phyloP scores from a whole-genome alignment of 2,329 filamentous ascomycete genomes.

The Xylaria sp. region DNA sequence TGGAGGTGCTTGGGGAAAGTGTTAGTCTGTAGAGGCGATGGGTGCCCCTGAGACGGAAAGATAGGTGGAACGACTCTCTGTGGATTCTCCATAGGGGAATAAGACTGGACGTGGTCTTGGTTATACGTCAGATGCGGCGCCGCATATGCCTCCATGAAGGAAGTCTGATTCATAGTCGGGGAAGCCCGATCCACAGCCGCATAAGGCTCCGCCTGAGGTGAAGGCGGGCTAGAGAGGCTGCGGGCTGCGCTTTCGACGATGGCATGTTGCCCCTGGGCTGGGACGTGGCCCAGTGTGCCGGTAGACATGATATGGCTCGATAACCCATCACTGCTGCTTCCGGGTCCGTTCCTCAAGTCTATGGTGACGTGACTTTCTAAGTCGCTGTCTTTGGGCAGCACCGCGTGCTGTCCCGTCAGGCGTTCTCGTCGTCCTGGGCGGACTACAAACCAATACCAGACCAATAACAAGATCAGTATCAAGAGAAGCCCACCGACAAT shows the following conservation, averaged over 20 bases:
- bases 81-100: neutral
- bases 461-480: conserved; percentile 26
- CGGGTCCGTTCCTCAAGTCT: conserved; percentile 6
- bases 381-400: conserved; percentile 34
- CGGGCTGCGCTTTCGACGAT: neutral
- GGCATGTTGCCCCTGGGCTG: neutral
- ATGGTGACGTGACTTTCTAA: conserved; percentile 37
- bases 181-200: conserved; percentile 7
- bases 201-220: conserved; percentile 1
- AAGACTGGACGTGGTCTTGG: neutral
- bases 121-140: neutral
- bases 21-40: conserved; percentile 4
- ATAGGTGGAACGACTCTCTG: neutral
- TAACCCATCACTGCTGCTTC: conserved; percentile 8
- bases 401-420: neutral
- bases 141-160: conserved; percentile 10
- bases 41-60: neutral
- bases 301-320: conserved; percentile 10
- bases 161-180: neutral
- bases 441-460: conserved; percentile 38
- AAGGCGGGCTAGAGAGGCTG: neutral
- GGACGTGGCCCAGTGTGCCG: neutral
- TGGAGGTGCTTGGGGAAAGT: neutral
- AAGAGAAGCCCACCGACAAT: conserved; percentile 37
- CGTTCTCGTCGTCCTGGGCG: conserved; percentile 34